Conservation (phyloP, 2,329 filamentous ascomycete species). For the Endoconidiophora polonica region DNA sequence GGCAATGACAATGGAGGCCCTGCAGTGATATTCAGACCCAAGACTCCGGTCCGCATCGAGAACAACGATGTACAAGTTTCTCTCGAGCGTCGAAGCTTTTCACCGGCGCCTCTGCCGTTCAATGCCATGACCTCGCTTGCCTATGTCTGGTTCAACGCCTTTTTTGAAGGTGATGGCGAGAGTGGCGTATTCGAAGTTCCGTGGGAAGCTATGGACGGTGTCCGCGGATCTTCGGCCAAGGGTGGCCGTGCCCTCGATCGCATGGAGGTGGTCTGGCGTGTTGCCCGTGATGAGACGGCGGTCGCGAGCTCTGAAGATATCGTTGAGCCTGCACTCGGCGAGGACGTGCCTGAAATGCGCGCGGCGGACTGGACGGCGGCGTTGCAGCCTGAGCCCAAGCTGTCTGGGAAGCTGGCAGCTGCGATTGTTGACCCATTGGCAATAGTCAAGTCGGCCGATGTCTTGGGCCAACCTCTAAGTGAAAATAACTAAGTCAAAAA, state of each 20-base stretch:
- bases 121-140: conserved; percentile 87
- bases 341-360: conserved; percentile 51
- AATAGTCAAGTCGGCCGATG: conserved; percentile 23
- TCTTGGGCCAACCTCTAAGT: conserved; percentile 21
- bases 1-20: conserved; percentile 42
- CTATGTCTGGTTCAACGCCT: conserved; percentile 94
- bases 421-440: conserved; percentile 22
- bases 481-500: conserved; percentile 11
- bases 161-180: conserved; percentile 57
- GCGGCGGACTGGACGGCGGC: conserved; percentile 62
- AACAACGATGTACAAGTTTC: conserved; percentile 82
- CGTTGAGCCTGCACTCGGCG: conserved; percentile 48
- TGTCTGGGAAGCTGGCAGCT: conserved; percentile 25
- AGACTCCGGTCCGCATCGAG: conserved; percentile 49
- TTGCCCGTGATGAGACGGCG: conserved; percentile 11
- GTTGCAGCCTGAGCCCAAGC: conserved; percentile 26
- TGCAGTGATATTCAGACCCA: conserved; percentile 63
- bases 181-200: conserved; percentile 45
- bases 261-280: conserved; percentile 71
- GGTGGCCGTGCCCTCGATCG: conserved; percentile 68
- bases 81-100: conserved; percentile 70
- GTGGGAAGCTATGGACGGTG: conserved; percentile 68
- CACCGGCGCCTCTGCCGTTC: conserved; percentile 57
- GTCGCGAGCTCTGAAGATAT: conserved; percentile 20
- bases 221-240: conserved; percentile 75